Conservation (phyloP, 2,329 filamentous ascomycete species). For the Penicillium sp. region DNA sequence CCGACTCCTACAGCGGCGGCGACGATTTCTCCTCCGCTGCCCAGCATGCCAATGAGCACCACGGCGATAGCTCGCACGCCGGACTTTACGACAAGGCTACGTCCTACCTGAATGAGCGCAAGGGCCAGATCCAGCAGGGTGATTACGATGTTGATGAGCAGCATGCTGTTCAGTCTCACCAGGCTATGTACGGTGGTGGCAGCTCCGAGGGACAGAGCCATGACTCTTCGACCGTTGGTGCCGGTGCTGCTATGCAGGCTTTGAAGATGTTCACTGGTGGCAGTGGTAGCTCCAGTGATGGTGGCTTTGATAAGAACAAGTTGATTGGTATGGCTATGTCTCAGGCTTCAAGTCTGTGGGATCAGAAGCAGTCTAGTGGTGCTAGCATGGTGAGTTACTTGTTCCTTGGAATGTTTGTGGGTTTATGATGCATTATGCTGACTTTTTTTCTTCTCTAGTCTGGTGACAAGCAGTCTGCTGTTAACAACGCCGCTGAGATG, state of each 20-base stretch:
- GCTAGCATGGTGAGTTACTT: slow-evolving; percentile 49
- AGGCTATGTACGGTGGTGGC: slow-evolving; percentile 66
- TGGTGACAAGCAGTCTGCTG: slow-evolving; percentile 75
- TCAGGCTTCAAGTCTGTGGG: slow-evolving; percentile 77
- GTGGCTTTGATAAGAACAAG: slow-evolving; percentile 66
- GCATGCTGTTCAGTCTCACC: slow-evolving; percentile 71
- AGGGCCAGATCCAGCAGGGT: slow-evolving; percentile 51
- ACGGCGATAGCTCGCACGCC: slow-evolving; percentile 50
- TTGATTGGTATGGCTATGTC: slow-evolving; percentile 86
- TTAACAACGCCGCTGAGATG: slow-evolving; percentile 79
- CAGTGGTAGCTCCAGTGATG: slow-evolving; percentile 45
- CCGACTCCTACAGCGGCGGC: slow-evolving; percentile 24
- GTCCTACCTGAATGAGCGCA: slow-evolving; percentile 50
- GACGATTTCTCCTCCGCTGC: slow-evolving; percentile 57
- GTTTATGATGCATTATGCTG: slow-evolving; percentile 6
- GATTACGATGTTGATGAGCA: slow-evolving; percentile 61
- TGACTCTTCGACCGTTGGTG: slow-evolving; percentile 45
- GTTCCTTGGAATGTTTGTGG: background rate
- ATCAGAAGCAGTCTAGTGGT: slow-evolving; percentile 58
- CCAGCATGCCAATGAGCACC: slow-evolving; percentile 56
- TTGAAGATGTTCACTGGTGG: slow-evolving; percentile 73
- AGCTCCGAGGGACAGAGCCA: slow-evolving; percentile 36
- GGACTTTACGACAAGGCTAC: slow-evolving; percentile 59
- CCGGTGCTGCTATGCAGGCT: slow-evolving; percentile 56
- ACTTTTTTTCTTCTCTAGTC: slow-evolving; percentile 29